Base-by-base conservation (phyloP, 2,329 filamentous ascomycete genomes). In the Ceratocystis variospora region DNA sequence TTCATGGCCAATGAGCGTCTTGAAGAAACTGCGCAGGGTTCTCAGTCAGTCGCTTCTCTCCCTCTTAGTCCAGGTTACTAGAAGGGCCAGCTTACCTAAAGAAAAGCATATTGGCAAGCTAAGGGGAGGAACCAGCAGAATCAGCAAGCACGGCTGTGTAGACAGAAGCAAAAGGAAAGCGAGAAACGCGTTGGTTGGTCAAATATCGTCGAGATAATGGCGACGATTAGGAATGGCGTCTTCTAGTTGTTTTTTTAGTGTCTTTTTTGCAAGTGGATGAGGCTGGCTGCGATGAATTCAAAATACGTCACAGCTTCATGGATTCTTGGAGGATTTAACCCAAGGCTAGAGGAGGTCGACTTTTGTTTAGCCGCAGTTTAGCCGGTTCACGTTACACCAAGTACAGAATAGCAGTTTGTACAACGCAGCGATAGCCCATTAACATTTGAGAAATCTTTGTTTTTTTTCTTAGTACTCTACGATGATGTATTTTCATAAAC, bases 1-100 rank as follows among this genome's bases (percentile, higher is more conserved):
- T 80, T 95, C 87, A 71, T 94, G 88, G 80, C 96, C 94, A 75
- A 96, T 95, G 73, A 97, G 88, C 65, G 93, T 97, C 78, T 97
- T 97, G 86, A 97, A 97, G 81, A 96, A 97, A 79, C 89, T 94
- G 74, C 22, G 31, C 31, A 19, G 28, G 8, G 15, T 3, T 31
- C 31, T 37, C 2, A 25, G 17, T 61, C 41, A 65, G 62, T 28
- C 53, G n/a, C 37, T 41, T 44, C n/a, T 46, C 15, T 8, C 31
- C 10, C n/a, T 12, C 17, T 44, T 62, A 53, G 50, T 50, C 22
- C 31, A 41, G 15, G 45, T 12, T 15, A 6, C 6, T 22, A 22
- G 48, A 15, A 37, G n/a, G 17, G 15, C 12, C 25, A 6, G n/a
- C 25, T 66, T 68, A 78, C 77, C 77, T 79, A 71, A 79, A 79